Evolutionary conservation across 2,329 filamentous ascomycete species (phyloP), one percentile per base, ranked within the genome.

Genomic region (Claviceps humidiphila): DNA sequence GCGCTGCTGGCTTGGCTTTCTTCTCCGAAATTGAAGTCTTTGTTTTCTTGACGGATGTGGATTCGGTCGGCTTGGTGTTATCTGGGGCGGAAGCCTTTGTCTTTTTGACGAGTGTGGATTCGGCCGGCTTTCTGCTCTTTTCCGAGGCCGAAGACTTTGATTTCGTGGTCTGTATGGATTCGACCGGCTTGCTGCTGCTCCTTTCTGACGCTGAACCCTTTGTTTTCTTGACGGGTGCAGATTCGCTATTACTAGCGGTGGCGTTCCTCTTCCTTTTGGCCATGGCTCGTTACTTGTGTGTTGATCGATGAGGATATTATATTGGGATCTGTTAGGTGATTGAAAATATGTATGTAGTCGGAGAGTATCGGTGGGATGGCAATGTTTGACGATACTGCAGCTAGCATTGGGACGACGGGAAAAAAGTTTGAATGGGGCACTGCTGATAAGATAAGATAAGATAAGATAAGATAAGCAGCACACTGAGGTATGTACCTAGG

Each of bases 211-310:
- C 16, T 5, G 44, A 43, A 16, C 47, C 51, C 52, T 66, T 67
- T 17, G 62, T 51, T 54, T 68, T 69, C 51, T 72, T 72, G 14
- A 56, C 58, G 1, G 59, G 44, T 0, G 57, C n/a, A 5, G 55
- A 55, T 11, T 65, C 61, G 51, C 56, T 60, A 51, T 57, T 59
- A 52, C 57, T 59, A 14, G 57, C 53, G 22, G 57, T 62, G 20
- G 68, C 64, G 55, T 68, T 65, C 63, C 72, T 72, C 71, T 76
- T 77, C 62, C 74, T 68, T 59, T 77, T 77, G 17, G 63, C 71
- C 74, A 76, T 53, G 16, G 14, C 20, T 41, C 16, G 7, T 44
- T 41, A 20, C n/a, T 34, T 34, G 26, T 9, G 26, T 30, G 8
- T 30, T 30, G 26, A 30, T 30, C 8, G 9, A 34, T 4, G 4